phyloP scores from a whole-genome alignment of 164 flowering plant species.

The Protea cynaroides region DNA sequence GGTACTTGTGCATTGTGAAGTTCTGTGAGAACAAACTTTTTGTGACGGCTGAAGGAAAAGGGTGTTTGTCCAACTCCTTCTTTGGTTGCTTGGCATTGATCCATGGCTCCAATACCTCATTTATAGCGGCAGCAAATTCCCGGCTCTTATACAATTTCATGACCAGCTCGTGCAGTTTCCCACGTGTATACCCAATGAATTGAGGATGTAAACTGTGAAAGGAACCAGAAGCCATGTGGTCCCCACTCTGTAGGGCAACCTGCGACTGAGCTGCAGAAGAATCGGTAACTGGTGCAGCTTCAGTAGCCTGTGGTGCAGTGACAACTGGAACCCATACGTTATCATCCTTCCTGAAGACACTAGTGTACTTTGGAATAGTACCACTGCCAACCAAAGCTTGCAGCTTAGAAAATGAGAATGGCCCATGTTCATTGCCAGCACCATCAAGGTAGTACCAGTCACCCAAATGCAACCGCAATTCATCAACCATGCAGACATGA shows the following conservation, averaged over 20 bases:
- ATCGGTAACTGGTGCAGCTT: constrained; percentile 16
- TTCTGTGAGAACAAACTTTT: constrained; percentile 16
- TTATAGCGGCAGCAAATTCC: constrained; percentile 88
- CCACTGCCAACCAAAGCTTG: constrained; percentile 65
- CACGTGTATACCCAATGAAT: constrained; percentile 82
- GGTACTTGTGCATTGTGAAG: constrained; percentile 14
- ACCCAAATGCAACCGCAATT: constrained; percentile 77
- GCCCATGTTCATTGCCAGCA: constrained; percentile 86
- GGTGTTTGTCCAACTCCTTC: constrained; percentile 62
- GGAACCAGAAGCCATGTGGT: constrained; percentile 16
- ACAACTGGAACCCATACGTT: constrained; percentile 82
- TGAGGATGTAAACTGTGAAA: constrained; percentile 83
- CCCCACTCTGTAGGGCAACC: constrained; percentile 12
- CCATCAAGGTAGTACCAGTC: constrained; percentile 96
- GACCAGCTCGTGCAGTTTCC: constrained; percentile 90
- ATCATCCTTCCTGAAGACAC: constrained; percentile 82
- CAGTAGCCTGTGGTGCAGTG: constrained; percentile 28
- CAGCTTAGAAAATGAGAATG: constrained; percentile 56
- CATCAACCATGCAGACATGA: constrained; percentile 54
- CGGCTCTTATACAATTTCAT: constrained; percentile 94
- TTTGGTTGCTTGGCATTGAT: constrained; percentile 74
- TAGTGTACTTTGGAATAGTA: constrained; percentile 49
- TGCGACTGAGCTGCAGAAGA: constrained; percentile 24
- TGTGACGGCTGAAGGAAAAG: constrained; percentile 17
- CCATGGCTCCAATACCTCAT: constrained; percentile 97